Base-by-base conservation (phyloP, 805 yeast species). In the Debaryomyces maramus region DNA sequence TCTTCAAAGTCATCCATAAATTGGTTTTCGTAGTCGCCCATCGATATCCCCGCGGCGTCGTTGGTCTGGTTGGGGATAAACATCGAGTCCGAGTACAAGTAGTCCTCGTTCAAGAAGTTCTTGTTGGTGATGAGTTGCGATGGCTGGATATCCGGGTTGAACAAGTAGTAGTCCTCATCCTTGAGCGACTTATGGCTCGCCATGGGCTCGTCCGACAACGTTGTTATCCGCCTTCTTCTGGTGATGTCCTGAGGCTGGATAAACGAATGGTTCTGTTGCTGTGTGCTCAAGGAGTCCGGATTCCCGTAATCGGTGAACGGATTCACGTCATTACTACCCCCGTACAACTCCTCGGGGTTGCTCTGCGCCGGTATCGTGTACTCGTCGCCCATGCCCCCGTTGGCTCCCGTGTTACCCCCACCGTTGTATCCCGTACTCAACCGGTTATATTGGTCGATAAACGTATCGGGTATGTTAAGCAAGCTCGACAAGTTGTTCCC, bases 251-350 rank as follows among this genome's bases (percentile, higher is more conserved):
- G 42, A 32, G 45, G 46, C 31, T 41, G 20, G 29, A 47, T 40
- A 39, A 54, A 52, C 15, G 62, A 49, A 38, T 37, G 34, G 3
- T 28, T 34, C 27, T 42, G 46, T 24, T 24, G 28, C 27, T 33
- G 36, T 22, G 36, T 33, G 28, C 23, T 33, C 36, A 19, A 33
- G 13, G 46, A 33, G 29, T 69, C 67, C 4, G 73, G 73, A 47
- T 67, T 61, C 28, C 66, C 73, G 41, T 69, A 70, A 31, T 62
- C 64, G 24, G 60, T 58, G 48, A 70, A 70, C 8, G 74, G 74
- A 29, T 59, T 52, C 7, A 52, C 28, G 19, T 21, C 29, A 13
- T 23, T 24, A 22, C 27, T 13, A 6, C 14, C 19, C n/a, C 13
- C 36, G 27, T 22, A n/a, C 36, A 27, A 33, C 11, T 14, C 27